Evolutionary conservation across 805 yeast genomes (phyloP).

Genomic region (Kurtzmaniella cleridarum): DNA sequence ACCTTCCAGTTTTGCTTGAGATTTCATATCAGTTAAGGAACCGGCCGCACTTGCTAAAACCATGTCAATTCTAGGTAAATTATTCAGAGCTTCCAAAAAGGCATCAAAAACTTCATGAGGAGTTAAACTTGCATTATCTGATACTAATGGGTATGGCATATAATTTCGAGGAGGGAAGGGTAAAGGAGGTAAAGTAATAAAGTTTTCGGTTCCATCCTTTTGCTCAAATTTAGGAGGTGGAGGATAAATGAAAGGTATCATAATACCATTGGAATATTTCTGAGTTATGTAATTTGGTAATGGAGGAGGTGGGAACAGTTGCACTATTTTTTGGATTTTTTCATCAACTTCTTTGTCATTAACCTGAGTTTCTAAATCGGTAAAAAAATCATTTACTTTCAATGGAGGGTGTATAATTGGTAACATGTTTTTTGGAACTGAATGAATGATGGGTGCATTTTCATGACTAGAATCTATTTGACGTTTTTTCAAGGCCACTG

Average conservation of each 20-base stretch:
- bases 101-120: constrained; percentile 33
- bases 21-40: constrained; percentile 30
- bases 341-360: constrained; percentile 7
- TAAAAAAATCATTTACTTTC: constrained; percentile 26
- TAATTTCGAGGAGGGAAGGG: constrained; percentile 42
- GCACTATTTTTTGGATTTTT: constrained; percentile 20
- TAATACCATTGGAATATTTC: constrained; percentile 19
- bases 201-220: neutral
- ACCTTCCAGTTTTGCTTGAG: constrained; percentile 29
- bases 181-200: constrained; percentile 29
- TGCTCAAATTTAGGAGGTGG: constrained; percentile 29
- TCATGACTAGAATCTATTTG: too few species aligned
- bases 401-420: constrained; percentile 34
- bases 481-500: too few species aligned
- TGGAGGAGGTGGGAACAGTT: constrained; percentile 33
- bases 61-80: constrained; percentile 38
- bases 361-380: constrained; percentile 20
- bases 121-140: constrained; percentile 27
- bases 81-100: constrained; percentile 30
- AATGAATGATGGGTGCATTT: constrained; percentile 21
- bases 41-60: constrained; percentile 44
- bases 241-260: constrained; percentile 41
- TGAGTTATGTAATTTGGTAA: constrained; percentile 4
- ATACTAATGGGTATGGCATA: constrained; percentile 40
- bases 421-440: constrained; percentile 30